Conservation (phyloP, 345 rosid genomes). For the Mercurialis annua region DNA sequence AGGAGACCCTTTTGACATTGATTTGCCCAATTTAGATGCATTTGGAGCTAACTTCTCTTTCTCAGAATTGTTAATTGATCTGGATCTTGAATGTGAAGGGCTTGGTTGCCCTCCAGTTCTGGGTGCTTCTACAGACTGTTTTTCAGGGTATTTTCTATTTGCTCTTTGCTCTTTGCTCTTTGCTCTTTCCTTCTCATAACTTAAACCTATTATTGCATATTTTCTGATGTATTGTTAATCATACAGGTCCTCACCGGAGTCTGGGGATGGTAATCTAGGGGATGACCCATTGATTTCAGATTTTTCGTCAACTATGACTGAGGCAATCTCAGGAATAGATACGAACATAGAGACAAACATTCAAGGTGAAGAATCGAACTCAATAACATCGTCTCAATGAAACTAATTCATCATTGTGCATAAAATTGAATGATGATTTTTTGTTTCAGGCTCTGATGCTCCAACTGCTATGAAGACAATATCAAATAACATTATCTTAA, state of each 20-base stretch:
- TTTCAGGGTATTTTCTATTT: conserved; percentile 27
- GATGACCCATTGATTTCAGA: conserved; percentile 42
- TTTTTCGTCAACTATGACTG: conserved; percentile 41
- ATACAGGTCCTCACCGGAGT: conserved; percentile 48
- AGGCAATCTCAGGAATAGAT: conserved; percentile 40
- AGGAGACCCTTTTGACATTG: conserved; percentile 52
- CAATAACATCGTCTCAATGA: neutral
- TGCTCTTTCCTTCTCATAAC: neutral
- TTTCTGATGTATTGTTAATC: neutral
- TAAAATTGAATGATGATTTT: conserved; percentile 1
- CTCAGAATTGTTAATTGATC: conserved; percentile 63
- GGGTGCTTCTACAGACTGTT: conserved; percentile 17
- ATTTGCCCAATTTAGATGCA: conserved; percentile 58
- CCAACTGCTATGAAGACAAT: conserved; percentile 52
- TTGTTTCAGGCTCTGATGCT: conserved; percentile 47
- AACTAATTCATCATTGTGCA: neutral
- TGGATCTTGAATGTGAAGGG: conserved; percentile 59
- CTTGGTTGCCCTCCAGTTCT: conserved; percentile 29
- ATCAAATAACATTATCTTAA: conserved; percentile 62
- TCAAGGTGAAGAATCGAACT: conserved; percentile 35
- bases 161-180: neutral
- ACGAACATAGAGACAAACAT: conserved; percentile 27
- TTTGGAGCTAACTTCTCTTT: conserved; percentile 61
- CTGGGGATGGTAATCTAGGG: conserved; percentile 36
- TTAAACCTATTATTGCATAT: neutral